Evolutionary conservation across 2,329 filamentous ascomycete species (phyloP).

Genomic region (Colletotrichum kahawae): DNA sequence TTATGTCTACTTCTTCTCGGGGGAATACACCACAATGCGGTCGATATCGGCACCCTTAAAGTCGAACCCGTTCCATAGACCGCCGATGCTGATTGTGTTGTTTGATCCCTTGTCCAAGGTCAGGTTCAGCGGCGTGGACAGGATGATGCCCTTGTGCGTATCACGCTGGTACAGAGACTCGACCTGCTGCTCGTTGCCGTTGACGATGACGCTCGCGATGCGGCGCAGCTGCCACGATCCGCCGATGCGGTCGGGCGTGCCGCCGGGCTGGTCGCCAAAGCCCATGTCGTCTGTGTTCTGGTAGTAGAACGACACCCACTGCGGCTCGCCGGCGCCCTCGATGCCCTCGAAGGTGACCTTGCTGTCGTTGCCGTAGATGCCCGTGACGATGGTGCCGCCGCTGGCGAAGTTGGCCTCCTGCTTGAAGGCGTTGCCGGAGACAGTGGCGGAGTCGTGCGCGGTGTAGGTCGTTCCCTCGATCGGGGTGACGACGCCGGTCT

Average conservation of each 20-base stretch:
- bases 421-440: slow-evolving; percentile 47
- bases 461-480: slow-evolving; percentile 54
- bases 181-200: slow-evolving; percentile 46
- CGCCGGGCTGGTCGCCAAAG: slow-evolving; percentile 60
- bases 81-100: slow-evolving; percentile 63
- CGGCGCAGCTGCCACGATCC: slow-evolving; percentile 64
- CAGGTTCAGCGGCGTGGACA: slow-evolving; percentile 61
- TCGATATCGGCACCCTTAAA: slow-evolving; percentile 64
- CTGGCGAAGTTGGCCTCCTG: slow-evolving; percentile 58
- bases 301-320: slow-evolving; percentile 62
- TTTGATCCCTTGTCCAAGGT: slow-evolving; percentile 54
- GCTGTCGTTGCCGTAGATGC: slow-evolving; percentile 57
- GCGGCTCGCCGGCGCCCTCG: slow-evolving; percentile 49
- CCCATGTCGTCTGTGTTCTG: slow-evolving; percentile 67
- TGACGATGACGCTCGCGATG: slow-evolving; percentile 65
- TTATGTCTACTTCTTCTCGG: slow-evolving; percentile 37
- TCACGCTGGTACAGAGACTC: slow-evolving; percentile 59
- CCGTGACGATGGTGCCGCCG: slow-evolving; percentile 50
- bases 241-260: slow-evolving; percentile 63
- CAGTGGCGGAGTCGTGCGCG: slow-evolving; percentile 43
- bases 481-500: slow-evolving; percentile 52
- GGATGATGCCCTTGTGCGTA: slow-evolving; percentile 60
- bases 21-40: slow-evolving; percentile 63
- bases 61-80: slow-evolving; percentile 60
- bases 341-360: slow-evolving; percentile 50